Base-by-base conservation (phyloP, 2,329 filamentous ascomycete species). In the Sodiomyces alkalinus region DNA sequence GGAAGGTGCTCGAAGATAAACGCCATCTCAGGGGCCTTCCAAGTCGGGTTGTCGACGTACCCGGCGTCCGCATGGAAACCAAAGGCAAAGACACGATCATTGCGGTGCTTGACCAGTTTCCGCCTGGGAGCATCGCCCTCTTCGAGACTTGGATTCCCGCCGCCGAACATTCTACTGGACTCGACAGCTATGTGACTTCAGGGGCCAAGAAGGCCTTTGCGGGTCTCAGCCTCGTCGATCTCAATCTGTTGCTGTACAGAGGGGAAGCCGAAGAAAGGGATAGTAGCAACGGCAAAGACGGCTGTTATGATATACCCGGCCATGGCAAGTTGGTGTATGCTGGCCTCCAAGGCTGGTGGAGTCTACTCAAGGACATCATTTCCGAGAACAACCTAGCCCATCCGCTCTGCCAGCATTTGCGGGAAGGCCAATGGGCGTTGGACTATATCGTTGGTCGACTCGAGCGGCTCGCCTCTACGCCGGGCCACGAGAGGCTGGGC, bases 311-410 rank as follows among this genome's bases (percentile, higher is more conserved):
- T 29, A 78, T 98, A 38, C 90, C 90, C 2, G 75, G 76, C 1
- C 63, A 85, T 45, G 87, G 86, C 3, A 74, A 79, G 33, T 66
- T 94, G 22, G 81, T 94, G 3, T 98, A 96, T 51, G 87, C 87
- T 34, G 90, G 90, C 35, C 64, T 98, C n/a, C 90, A 98, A 51
- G 92, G 92, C 20, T 98, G 90, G 87, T 93, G 87, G 85, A 94
- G 85, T 48, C 62, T 93, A 1, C 58, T 98, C 22, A 77, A 83
- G 41, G 65, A 80, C 32, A 78, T 98, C 36, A 80, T 96, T 41
- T 69, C 66, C 28, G 74, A 90, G 38, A 98, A 98, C 49, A 74
- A 96, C 46, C 68, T 98, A 7, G 90, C 81, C 1, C 90, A 98
- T 47, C 81, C 90, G 0, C 65, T 98, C 8, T 96, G 87, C 51